Base-by-base conservation (phyloP, 2,329 filamentous ascomycete species). In the Phyllosticta paracitricarpa region DNA sequence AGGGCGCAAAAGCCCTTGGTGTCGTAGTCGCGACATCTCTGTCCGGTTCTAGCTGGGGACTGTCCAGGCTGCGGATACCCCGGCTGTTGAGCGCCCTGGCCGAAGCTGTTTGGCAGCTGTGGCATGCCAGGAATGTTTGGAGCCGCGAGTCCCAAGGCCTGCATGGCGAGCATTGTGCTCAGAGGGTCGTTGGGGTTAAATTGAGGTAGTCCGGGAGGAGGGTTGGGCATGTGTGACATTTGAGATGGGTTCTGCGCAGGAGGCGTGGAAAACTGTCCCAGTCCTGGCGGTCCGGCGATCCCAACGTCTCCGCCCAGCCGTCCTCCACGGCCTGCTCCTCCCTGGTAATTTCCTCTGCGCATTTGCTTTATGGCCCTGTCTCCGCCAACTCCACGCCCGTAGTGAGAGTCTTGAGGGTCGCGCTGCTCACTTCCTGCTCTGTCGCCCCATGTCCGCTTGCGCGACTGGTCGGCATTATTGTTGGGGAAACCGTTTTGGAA, bases 1-100 rank as follows among this genome's bases (percentile, higher is more conserved):
- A 84, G 77, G 5, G 84, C 80, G 69, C 89, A 92, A 67, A 82
- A 89, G 0, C 89, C 89, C 66, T 89, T 89, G 1, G 76, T 82
- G 62, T 90, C 87, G 67, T 88, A 91, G 70, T 90, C 86, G 62
- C 82, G 79, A 68, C 89, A 92, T 62, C 83, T 79, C 61, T 78
- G 75, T 67, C 59, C 73, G 66, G 63, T 69, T 68, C 66, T 76
- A 67, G 59, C 69, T 58, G 53, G 53, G 6, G 58, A 62, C 51
- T 62, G 64, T 22, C 58, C 61, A 10, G 57, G 61, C 51, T 63
- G 64, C 58, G 64, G 53, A 55, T 68, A 69, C 9, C 62, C 63
- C 7, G 62, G 56, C 28, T 51, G 5, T 26, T 28, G 28, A 2
- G 30, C 52, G 10, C 40, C n/a, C 54, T 59, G 61, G 14, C 61